Base-by-base conservation (phyloP, 179 eudicot species). In the Carnegiea gigantea region DNA sequence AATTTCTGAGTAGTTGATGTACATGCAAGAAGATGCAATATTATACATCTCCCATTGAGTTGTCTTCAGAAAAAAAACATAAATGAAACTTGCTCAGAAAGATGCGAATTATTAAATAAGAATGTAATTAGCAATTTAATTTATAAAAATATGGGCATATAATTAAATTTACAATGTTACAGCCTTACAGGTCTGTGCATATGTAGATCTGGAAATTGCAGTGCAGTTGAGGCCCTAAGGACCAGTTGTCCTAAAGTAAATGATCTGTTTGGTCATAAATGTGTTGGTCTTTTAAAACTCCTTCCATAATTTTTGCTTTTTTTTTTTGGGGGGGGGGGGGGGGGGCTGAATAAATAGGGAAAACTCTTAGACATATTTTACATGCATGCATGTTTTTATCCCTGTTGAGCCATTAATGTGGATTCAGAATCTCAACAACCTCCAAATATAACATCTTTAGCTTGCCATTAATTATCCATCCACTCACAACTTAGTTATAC, bases 181-280 rank as follows among this genome's bases (percentile, higher is more conserved):
- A 73, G 28, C 2, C 67, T 79, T 17, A 73, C 43, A 73, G 43
- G 8, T 23, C 85, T 78, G 17, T 38, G 15, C n/a, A 57, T 57
- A 62, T 78, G 49, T 73, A 23, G 77, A 40, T 5, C 73, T 77
- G 75, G 51, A 44, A 60, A 7, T 70, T 77, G 36, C 71, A 26
- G 40, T 43, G 46, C 1, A 72, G 74, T 78, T 67, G 14, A 67
- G 18, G 38, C 36, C 9, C 33, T 9, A 9, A 68, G 57, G 14
- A 51, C 17, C 18, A 9, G 57, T 51, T 51, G 57, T 51, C 4
- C 57, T 18, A 60, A 28, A 60, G 21, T 70, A 81, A 53, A 75
- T 78, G 68, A 33, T 51, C 48, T 83, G 82, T 74, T 78, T 83
- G 70, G 40, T 70, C 65, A 78, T 59, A 30, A 23, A 71, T 83